Conservation (phyloP, 352 stramenopile genomes). For the Phytopythium mirpurense region DNA sequence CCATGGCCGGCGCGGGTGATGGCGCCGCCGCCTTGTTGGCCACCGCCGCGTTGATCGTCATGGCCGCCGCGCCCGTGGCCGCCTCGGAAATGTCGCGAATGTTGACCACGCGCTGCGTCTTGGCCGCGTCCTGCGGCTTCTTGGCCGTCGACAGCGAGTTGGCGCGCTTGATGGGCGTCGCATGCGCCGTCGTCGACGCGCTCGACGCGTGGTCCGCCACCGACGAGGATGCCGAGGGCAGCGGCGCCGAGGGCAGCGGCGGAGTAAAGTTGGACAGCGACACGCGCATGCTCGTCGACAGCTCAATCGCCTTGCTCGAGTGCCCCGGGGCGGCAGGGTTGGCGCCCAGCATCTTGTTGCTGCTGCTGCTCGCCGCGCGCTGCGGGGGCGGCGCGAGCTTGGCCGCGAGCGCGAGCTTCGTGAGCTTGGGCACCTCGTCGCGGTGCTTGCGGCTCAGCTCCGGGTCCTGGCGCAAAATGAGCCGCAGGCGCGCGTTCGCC, state of each 20-base stretch:
- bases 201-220: slow-evolving; percentile 8
- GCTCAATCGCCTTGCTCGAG: slow-evolving; percentile 32
- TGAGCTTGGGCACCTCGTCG: slow-evolving; percentile 79
- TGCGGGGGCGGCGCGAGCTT: slow-evolving; percentile 54
- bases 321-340: not conserved
- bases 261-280: slow-evolving; percentile 44
- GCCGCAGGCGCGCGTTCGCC: slow-evolving; percentile 72
- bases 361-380: slow-evolving; percentile 38
- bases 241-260: slow-evolving; percentile 19
- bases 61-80: slow-evolving; percentile 8
- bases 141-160: slow-evolving; percentile 48
- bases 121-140: slow-evolving; percentile 46
- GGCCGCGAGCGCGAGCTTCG: slow-evolving; percentile 67
- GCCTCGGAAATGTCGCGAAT: slow-evolving; percentile 46
- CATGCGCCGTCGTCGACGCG: slow-evolving; percentile 6
- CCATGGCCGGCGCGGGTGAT: not conserved
- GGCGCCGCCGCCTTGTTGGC: slow-evolving; percentile 4
- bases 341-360: slow-evolving; percentile 31
- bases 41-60: slow-evolving; percentile 3
- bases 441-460: slow-evolving; percentile 81
- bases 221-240: slow-evolving; percentile 10
- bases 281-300: slow-evolving; percentile 41
- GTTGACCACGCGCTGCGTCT: slow-evolving; percentile 75
- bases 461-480: slow-evolving; percentile 82
- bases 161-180: slow-evolving; percentile 53